Evolutionary conservation across 1,284 basidiomycete species (phyloP).

Genomic region (Fereydounia khargensis): DNA sequence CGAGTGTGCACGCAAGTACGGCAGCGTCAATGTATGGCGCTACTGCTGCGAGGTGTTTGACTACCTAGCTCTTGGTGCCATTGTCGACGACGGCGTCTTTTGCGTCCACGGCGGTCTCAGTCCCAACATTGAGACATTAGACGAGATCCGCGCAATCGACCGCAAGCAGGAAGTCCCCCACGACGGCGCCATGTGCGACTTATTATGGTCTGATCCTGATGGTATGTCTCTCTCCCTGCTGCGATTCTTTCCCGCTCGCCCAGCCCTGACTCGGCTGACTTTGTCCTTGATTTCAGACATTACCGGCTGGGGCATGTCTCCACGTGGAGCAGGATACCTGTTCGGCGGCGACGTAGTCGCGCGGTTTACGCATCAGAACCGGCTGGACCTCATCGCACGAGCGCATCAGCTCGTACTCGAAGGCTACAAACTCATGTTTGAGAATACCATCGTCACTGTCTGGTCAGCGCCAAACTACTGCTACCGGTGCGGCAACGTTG

Average conservation of each 20-base stretch:
- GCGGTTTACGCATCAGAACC: conserved; percentile 83
- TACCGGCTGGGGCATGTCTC: conserved; percentile 78
- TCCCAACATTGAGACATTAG: conserved; percentile 45
- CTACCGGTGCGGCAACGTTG: conserved; percentile 63
- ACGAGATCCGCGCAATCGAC: conserved; percentile 85
- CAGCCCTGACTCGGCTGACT: conserved; percentile 33
- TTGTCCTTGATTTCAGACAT: conserved; percentile 27
- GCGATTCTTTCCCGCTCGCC: conserved; percentile 1
- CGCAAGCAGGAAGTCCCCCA: conserved; percentile 98
- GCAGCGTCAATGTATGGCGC: conserved; percentile 90
- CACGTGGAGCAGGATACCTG: conserved; percentile 89
- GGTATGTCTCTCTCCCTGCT: conserved; percentile 62
- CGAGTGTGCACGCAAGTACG: conserved; percentile 95
- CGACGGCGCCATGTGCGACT: conserved; percentile 97
- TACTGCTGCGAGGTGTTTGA: conserved; percentile 99
- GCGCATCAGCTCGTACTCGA: conserved; percentile 97
- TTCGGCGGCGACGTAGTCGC: conserved; percentile 92
- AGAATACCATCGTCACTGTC: conserved; percentile 90
- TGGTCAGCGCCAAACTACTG: conserved; percentile 99
- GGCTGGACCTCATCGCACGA: conserved; percentile 89
- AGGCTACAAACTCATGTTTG: conserved; percentile 98
- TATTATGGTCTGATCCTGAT: conserved; percentile 98
- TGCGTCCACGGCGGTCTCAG: conserved; percentile 91
- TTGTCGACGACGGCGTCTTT: conserved; percentile 91
- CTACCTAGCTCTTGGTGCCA: conserved; percentile 87